phyloP scores from a whole-genome alignment of 805 yeast species.

The Lipomyces spencermartinsiae region DNA sequence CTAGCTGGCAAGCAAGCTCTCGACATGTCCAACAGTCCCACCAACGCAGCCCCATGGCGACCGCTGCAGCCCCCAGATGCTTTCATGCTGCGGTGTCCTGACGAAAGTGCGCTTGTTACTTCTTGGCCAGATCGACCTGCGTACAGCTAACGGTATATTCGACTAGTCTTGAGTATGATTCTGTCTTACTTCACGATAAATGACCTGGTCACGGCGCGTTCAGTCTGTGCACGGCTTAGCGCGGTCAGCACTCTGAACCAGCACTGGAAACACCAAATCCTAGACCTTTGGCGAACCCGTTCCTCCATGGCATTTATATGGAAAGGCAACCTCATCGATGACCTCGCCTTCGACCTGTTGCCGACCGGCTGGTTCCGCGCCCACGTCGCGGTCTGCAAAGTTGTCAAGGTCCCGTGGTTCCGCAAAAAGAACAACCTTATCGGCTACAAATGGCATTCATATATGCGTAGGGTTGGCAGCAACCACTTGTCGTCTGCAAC shows the following conservation, averaged over 20 bases:
- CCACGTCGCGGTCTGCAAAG: constrained; percentile 13
- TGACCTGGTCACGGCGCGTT: neutral
- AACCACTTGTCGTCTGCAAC: neutral
- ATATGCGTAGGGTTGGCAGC: constrained; percentile 5
- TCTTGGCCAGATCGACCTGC: no score
- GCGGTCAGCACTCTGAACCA: neutral
- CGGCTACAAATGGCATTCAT: neutral
- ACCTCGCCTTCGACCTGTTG: constrained; percentile 6
- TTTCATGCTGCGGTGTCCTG: no score
- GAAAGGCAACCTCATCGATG: neutral
- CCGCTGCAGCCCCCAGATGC: no score
- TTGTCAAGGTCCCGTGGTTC: constrained; percentile 19
- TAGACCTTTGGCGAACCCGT: constrained; percentile 1
- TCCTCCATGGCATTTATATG: constrained; percentile 6
- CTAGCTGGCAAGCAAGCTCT: no score
- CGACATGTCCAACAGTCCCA: no score
- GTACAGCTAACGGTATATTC: no score
- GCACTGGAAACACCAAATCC: constrained; percentile 5
- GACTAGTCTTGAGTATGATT: neutral
- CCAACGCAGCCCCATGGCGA: no score
- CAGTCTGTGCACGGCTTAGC: neutral
- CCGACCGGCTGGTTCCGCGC: constrained; percentile 22
- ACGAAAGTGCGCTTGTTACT: no score
- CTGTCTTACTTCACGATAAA: neutral
- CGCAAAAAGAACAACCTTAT: constrained; percentile 1